phyloP scores from a whole-genome alignment of 108 stramenopile species.

The Thalassiosira profunda region DNA sequence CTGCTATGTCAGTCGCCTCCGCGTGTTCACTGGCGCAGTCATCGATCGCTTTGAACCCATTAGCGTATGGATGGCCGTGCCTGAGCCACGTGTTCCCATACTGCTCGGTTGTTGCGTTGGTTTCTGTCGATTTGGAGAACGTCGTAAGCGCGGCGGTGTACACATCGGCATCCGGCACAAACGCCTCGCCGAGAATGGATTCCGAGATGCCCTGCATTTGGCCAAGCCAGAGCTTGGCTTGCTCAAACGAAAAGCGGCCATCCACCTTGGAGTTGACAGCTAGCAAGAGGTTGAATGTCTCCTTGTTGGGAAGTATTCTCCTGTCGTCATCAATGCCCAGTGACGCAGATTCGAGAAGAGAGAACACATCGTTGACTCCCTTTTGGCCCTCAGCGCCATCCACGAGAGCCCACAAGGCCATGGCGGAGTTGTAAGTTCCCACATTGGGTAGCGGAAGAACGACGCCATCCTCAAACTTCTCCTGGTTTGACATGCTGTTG shows the following conservation, averaged over 20 bases:
- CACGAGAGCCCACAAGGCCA: slow-evolving; percentile 57
- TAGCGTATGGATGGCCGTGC: slow-evolving; percentile 21
- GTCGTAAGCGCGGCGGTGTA: slow-evolving; percentile 76
- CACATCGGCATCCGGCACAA: slow-evolving; percentile 48
- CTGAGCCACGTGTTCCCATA: slow-evolving; percentile 46
- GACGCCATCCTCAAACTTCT: slow-evolving; percentile 18
- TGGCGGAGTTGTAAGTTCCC: slow-evolving; percentile 59
- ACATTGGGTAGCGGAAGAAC: slow-evolving; percentile 58
- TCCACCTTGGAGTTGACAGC: slow-evolving; percentile 24
- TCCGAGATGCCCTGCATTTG: slow-evolving; percentile 48
- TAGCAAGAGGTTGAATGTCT: slow-evolving; percentile 36
- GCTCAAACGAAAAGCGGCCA: slow-evolving; percentile 52
- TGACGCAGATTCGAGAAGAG: slow-evolving; percentile 32
- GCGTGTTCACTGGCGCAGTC: slow-evolving; percentile 21
- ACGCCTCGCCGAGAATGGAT: slow-evolving; percentile 4
- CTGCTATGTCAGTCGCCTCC: slow-evolving; percentile 56
- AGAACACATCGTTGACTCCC: slow-evolving; percentile 40
- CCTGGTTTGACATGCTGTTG: slow-evolving; percentile 46
- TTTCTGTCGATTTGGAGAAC: slow-evolving; percentile 27
- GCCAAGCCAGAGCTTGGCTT: slow-evolving; percentile 44
- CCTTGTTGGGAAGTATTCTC: slow-evolving; percentile 23
- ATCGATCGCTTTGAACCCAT: slow-evolving; percentile 41
- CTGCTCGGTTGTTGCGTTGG: background rate
- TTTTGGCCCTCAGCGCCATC: slow-evolving; percentile 30
- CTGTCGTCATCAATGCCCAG: background rate